Evolutionary conservation across 192 early-diverging fungal genomes (phyloP).

Genomic region (Gonapodya sp.): DNA sequence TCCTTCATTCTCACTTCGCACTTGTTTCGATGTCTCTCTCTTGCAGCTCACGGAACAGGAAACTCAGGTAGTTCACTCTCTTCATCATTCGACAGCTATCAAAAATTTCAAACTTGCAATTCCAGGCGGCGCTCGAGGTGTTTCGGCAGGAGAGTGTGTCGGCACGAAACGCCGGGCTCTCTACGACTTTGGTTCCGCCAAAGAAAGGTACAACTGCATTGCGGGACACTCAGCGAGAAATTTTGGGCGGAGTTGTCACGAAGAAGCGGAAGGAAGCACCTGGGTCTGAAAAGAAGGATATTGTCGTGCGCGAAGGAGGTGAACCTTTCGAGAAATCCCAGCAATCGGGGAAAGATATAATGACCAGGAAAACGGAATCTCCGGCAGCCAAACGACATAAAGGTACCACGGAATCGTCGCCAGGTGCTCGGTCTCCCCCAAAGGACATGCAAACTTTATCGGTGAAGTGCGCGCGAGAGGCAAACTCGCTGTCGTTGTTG

Average conservation of each 20-base stretch:
- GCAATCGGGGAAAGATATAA: background rate
- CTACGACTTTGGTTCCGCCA: background rate
- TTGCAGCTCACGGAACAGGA: background rate
- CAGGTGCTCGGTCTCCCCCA: background rate
- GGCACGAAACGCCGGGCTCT: background rate
- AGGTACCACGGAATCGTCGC: background rate
- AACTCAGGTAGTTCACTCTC: background rate
- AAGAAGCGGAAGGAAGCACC: background rate
- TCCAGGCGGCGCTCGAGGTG: background rate
- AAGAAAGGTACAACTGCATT: background rate
- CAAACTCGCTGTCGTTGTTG: background rate
- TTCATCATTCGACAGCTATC: too few relatives aligned
- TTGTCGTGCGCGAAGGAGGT: too few relatives aligned
- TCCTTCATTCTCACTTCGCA: background rate
- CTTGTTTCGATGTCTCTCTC: background rate
- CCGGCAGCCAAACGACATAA: background rate
- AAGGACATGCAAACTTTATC: background rate
- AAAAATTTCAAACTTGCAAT: too few relatives aligned
- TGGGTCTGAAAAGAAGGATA: background rate
- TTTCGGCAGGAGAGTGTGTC: background rate
- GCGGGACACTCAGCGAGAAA: background rate
- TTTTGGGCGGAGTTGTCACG: background rate
- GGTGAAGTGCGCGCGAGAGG: too few relatives aligned
- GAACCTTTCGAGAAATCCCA: too few relatives aligned
- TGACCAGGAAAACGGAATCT: background rate